Evolutionary conservation across 139 green algal genomes (phyloP), one percentile per base, ranked within the genome.

Genomic region (Deuterostichococcus epilithicus): DNA sequence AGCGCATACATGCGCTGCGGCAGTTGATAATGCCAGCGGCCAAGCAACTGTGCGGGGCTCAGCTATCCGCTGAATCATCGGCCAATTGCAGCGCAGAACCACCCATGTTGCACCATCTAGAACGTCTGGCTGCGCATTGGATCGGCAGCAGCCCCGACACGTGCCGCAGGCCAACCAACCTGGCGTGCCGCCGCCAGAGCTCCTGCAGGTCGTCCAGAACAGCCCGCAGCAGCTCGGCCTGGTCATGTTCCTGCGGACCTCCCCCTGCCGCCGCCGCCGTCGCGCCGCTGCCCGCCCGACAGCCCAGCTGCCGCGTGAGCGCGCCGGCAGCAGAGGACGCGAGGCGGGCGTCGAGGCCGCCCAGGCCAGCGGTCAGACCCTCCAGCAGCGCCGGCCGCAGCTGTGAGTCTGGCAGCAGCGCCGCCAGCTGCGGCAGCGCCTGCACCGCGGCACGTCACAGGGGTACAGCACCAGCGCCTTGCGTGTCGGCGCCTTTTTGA

Each of bases 291-390:
- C 20, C 52, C 18, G 18, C 13, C 8, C 20, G 8, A 63, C 59
- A 34, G 59, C 30, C 34, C 30, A 80, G 52, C 47, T 75, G 74
- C 23, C 44, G 36, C 22, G 72, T 63, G 45, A 93, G 65, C 18
- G 78, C 79, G 2, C 76, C 70, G 30, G 81, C 81, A 5, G 86
- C 79, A 5, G 80, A 81, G 33, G 76, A 84, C 1, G 81, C 58
- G 4, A 98, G 83, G 10, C 85, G 83, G 0, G 86, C 84, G 68
- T 95, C 91, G 30, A 97, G 78, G 15, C 91, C 90, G 15, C 94
- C 94, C 8, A 94, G 88, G 44, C 86, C 91, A n/a, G 92, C 84
- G 0, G 90, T 85, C 42, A 98, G 73, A 5, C 93, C 94, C 60
- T 93, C 86, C 39, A 98, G 67, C 32, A 91, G 10, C 3, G 79